Conservation (phyloP, 306 rosid species). For the Begonia loranthoides region DNA sequence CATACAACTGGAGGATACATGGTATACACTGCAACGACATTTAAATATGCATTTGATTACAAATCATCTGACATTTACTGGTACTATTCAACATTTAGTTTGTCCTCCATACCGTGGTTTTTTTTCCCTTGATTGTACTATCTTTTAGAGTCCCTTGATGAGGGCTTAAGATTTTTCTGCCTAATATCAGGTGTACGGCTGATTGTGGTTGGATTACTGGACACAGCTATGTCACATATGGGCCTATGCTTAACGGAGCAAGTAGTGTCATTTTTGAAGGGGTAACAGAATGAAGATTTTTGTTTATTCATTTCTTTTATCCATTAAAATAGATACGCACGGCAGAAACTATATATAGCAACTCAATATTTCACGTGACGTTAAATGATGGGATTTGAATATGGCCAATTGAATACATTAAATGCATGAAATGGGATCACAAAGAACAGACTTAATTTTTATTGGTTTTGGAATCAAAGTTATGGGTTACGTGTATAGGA, state of each 20-base stretch:
- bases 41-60: slow-evolving; percentile 96
- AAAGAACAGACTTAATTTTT: too few species aligned
- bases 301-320: slow-evolving; percentile 11
- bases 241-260: slow-evolving; percentile 93
- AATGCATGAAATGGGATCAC: too few species aligned
- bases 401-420: too few species aligned
- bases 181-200: slow-evolving; percentile 78
- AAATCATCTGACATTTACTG: slow-evolving; percentile 76
- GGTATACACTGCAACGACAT: slow-evolving; percentile 93
- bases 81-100: slow-evolving; percentile 29
- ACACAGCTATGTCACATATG: slow-evolving; percentile 95
- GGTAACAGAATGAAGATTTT: slow-evolving; percentile 36
- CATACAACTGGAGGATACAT: slow-evolving; percentile 98
- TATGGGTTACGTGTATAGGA: too few species aligned
- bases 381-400: too few species aligned
- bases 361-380: too few species aligned
- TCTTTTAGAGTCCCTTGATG: background rate
- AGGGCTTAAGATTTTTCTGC: slow-evolving; percentile 7
- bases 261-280: slow-evolving; percentile 65
- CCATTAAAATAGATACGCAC: background rate
- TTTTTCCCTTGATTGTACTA: background rate
- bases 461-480: too few species aligned
- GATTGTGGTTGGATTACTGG: slow-evolving; percentile 99
- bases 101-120: slow-evolving; percentile 3
- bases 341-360: too few species aligned